Percentiles rank a stretch among this genome's conserved stretches.
Evolutionary conservation across 2,329 filamentous ascomycete genomes (phyloP).

Genomic region (Neoscytalidium dimidiatum): DNA sequence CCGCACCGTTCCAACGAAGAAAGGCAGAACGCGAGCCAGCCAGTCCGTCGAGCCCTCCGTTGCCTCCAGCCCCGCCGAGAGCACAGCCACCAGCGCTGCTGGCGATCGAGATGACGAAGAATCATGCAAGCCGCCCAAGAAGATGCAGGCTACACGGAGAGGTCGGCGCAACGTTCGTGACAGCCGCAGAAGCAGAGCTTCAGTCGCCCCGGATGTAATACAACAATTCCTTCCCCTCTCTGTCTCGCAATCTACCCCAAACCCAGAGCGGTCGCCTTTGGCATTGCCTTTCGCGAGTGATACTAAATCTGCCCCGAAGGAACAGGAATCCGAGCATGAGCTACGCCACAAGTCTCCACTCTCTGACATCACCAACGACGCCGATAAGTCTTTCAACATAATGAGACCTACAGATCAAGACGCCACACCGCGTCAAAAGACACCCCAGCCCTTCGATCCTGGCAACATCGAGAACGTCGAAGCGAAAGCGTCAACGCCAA

Average conservation of each 20-base stretch:
- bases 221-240: conserved; percentile 2
- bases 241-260: neutral
- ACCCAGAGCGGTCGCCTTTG: neutral
- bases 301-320: neutral
- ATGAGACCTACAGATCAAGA: conserved; percentile 4
- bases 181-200: conserved; percentile 15
- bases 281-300: neutral
- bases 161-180: conserved; percentile 20
- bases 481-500: neutral
- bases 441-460: neutral
- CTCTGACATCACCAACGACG: conserved; percentile 12
- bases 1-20: conserved; percentile 36
- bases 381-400: conserved; percentile 14
- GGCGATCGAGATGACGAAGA: neutral
- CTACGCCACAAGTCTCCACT: conserved; percentile 13
- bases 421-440: conserved; percentile 8
- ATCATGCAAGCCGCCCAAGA: conserved; percentile 3
- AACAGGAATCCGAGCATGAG: conserved; percentile 12
- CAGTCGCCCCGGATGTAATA: conserved; percentile 16
- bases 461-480: neutral
- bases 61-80: conserved; percentile 54
- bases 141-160: conserved; percentile 1
- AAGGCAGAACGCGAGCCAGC: conserved; percentile 49
- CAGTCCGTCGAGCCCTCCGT: conserved; percentile 63
- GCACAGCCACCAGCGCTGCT: neutral